phyloP scores from a whole-genome alignment of 1,284 basidiomycete species.

The Mycosarcoma maydis region DNA sequence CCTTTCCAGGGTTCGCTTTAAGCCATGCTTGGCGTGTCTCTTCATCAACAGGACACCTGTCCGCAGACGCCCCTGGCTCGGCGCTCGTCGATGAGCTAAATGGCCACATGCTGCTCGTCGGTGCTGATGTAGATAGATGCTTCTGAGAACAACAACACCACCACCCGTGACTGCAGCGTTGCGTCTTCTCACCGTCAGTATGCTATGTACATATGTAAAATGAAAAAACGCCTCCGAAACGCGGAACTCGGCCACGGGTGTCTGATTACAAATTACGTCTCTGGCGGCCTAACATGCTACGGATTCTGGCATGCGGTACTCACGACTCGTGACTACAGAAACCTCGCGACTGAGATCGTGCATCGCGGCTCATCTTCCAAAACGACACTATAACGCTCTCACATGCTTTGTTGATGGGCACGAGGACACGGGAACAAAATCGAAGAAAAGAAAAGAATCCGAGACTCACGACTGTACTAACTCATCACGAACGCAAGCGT shows the following conservation, averaged over 20 bases:
- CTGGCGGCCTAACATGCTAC: too few relatives aligned
- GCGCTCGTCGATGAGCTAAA: conserved; percentile 23
- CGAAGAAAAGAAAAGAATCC: too few relatives aligned
- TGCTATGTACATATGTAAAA: not conserved
- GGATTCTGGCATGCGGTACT: too few relatives aligned
- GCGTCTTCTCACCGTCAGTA: not conserved
- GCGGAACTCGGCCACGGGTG: conserved; percentile 10
- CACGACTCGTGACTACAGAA: too few relatives aligned
- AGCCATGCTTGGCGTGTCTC: conserved; percentile 67
- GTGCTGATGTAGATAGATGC: not conserved
- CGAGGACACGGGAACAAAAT: too few relatives aligned
- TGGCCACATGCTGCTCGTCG: conserved; percentile 31
- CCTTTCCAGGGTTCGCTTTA: conserved; percentile 58
- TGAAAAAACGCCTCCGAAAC: not conserved
- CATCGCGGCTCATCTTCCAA: too few relatives aligned
- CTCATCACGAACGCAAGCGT: too few relatives aligned
- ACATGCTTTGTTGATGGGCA: too few relatives aligned
- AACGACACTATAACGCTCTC: not conserved
- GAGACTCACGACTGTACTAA: too few relatives aligned
- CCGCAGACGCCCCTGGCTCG: conserved; percentile 48
- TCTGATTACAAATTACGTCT: not conserved
- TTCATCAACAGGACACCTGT: conserved; percentile 79
- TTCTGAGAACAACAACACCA: too few relatives aligned
- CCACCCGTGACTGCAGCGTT: too few relatives aligned
- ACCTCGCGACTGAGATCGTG: too few relatives aligned